Conservation (phyloP, 139 green algal species). For the Micractinium conductrix region DNA sequence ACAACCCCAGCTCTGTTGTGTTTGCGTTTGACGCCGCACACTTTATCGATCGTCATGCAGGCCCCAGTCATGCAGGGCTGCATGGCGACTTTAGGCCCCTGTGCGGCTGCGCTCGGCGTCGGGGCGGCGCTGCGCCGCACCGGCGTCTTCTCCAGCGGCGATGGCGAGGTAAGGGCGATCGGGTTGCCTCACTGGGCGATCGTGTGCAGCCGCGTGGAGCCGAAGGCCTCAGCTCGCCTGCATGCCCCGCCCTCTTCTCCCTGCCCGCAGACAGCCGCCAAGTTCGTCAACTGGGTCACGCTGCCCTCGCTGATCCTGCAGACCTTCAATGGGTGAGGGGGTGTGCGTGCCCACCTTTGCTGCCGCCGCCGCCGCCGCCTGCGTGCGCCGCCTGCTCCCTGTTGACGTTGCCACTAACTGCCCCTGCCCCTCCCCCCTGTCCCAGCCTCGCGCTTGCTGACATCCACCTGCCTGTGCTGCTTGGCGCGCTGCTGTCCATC, state of each 20-base stretch:
- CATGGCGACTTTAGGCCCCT: not conserved
- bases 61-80: not conserved
- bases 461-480: slow-evolving; percentile 15
- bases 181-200: not conserved
- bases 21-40: no score
- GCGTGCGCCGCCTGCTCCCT: not conserved
- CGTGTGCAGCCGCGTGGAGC: not conserved
- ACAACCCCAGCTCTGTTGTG: no score
- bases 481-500: not conserved
- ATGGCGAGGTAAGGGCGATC: slow-evolving; percentile 29
- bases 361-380: not conserved
- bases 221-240: not conserved
- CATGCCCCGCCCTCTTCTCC: not conserved
- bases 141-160: not conserved
- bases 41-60: not conserved
- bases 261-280: slow-evolving; percentile 40
- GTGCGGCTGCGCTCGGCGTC: slow-evolving; percentile 4
- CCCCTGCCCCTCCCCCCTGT: no score
- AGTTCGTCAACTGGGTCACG: slow-evolving; percentile 46
- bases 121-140: not conserved
- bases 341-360: not conserved
- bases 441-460: slow-evolving; percentile 10
- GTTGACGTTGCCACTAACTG: not conserved
- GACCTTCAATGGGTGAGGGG: slow-evolving; percentile 37
- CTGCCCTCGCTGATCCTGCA: slow-evolving; percentile 59